phyloP scores from a whole-genome alignment of 345 rosid genomes.

The Murraya koenigii region DNA sequence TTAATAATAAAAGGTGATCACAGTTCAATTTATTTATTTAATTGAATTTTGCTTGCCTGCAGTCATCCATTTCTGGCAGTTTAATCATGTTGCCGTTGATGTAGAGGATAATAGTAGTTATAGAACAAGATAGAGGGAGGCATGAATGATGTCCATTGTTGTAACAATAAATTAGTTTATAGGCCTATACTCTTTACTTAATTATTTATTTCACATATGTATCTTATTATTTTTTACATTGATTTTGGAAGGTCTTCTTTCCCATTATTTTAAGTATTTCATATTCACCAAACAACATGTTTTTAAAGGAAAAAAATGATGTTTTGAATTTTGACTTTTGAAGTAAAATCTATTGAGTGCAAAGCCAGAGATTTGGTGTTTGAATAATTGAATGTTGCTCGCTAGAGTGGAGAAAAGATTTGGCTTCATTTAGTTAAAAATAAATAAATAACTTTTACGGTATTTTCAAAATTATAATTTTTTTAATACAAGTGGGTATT shows the following conservation, averaged over 20 bases:
- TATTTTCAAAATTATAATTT: too few relatives aligned
- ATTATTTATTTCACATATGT: neutral
- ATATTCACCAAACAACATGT: too few relatives aligned
- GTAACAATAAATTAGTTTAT: neutral
- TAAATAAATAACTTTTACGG: too few relatives aligned
- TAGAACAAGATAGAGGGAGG: neutral
- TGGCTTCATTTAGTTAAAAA: too few relatives aligned
- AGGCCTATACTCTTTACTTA: neutral
- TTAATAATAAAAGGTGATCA: conserved; percentile 2
- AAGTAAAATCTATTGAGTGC: too few relatives aligned
- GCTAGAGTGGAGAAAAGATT: too few relatives aligned
- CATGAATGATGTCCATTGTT: neutral
- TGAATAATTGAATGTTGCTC: too few relatives aligned
- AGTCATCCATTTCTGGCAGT: neutral
- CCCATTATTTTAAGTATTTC: neutral
- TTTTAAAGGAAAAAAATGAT: too few relatives aligned
- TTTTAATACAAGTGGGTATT: too few relatives aligned
- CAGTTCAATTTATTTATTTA: neutral
- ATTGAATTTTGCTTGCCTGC: neutral
- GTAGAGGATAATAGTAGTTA: neutral
- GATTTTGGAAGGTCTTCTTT: neutral
- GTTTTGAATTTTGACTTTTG: too few relatives aligned
- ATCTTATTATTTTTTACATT: neutral
- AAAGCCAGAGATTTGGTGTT: too few relatives aligned
- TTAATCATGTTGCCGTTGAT: neutral